These are phyloP conservation scores for Russula emetica DNA, from an alignment of 768 basidiomycete species.

Conservation along the genomic window DNA sequence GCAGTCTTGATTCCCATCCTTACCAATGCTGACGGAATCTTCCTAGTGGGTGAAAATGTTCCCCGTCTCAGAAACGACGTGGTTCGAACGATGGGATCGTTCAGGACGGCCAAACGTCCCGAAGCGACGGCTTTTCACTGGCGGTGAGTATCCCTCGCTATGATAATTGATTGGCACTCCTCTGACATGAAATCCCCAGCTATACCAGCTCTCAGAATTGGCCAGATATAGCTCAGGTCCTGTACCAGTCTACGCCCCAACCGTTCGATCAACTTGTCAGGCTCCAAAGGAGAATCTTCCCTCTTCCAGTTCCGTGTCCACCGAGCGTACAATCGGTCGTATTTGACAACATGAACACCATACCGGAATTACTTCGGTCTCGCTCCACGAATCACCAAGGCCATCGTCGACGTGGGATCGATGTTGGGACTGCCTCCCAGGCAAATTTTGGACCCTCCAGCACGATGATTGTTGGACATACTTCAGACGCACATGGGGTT, in stretches of 20 bases:
- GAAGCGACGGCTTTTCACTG: conserved; percentile 7
- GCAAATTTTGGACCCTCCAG: neutral
- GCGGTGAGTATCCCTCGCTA: neutral
- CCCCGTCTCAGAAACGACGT: neutral
- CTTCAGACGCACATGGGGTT: neutral
- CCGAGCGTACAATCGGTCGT: neutral
- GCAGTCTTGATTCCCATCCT: neutral
- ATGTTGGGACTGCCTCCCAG: neutral
- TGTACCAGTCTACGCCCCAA: conserved; percentile 8
- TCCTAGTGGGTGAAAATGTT: conserved; percentile 16
- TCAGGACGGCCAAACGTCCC: neutral
- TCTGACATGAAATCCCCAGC: neutral
- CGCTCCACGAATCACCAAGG: neutral
- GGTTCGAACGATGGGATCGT: conserved; percentile 2
- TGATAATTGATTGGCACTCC: too few relatives aligned
- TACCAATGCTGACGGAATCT: neutral
- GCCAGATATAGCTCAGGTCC: neutral
- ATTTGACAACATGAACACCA: neutral
- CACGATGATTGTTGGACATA: neutral
- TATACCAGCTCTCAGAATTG: neutral
- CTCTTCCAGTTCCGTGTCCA: neutral
- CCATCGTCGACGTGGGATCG: neutral
- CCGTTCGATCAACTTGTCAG: conserved; percentile 16
- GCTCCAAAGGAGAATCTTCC: neutral
- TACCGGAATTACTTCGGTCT: conserved; percentile 1